Percentiles rank a stretch among this genome's conserved stretches.
Conservation (phyloP, 257 asterid species). For the Solanum peruvianum region DNA sequence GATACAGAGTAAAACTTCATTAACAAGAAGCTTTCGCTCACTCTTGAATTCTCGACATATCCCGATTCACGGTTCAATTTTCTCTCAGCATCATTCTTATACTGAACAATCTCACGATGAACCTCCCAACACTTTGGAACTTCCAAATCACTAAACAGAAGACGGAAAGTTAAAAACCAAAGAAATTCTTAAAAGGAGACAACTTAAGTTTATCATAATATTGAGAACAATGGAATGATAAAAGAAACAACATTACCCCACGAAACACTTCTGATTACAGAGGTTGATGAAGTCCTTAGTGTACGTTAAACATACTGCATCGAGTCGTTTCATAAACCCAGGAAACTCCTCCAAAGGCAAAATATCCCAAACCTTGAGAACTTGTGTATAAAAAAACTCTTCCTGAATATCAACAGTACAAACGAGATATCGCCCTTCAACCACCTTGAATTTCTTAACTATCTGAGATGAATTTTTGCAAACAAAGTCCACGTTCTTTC, state of each 20-base stretch:
- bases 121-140: conserved; percentile 42
- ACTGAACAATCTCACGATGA: conserved; percentile 17
- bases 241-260: conserved; percentile 27
- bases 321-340: conserved; percentile 34
- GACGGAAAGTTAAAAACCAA: neutral
- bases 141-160: conserved; percentile 33
- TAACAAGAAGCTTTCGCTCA: conserved; percentile 49
- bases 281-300: conserved; percentile 29
- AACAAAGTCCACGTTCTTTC: conserved; percentile 24
- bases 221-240: neutral
- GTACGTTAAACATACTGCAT: conserved; percentile 28
- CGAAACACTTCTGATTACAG: conserved; percentile 30
- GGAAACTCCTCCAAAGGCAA: conserved; percentile 30
- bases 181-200: neutral
- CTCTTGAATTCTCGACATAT: conserved; percentile 39
- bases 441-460: conserved; percentile 35
- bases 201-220: neutral
- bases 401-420: conserved; percentile 46
- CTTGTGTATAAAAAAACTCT: conserved; percentile 27
- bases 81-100: conserved; percentile 5
- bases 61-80: conserved; percentile 1
- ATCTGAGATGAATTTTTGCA: conserved; percentile 35
- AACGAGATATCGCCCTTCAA: conserved; percentile 27
- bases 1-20: conserved; percentile 60
- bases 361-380: conserved; percentile 57